Evolutionary conservation across 2,329 filamentous ascomycete species (phyloP).

Genomic region (Coniochaeta hoffmannii): DNA sequence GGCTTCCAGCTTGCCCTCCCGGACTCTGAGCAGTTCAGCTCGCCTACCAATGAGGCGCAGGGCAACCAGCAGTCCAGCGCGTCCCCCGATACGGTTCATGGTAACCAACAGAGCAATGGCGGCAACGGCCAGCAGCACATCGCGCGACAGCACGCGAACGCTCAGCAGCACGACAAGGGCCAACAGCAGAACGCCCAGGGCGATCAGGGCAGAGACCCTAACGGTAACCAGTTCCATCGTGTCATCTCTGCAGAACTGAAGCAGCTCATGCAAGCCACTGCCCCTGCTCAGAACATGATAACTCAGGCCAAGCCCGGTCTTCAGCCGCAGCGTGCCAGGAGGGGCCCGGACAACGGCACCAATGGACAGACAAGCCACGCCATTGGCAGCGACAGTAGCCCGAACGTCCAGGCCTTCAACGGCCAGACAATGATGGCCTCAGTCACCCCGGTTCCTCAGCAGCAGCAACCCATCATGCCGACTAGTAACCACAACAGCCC

Average conservation of each 20-base stretch:
- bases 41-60: neutral
- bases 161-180: neutral
- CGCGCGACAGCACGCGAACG: neutral
- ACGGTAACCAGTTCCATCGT: neutral
- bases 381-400: no score
- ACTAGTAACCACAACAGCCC: neutral
- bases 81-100: no score
- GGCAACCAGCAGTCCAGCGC: neutral
- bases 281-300: no score
- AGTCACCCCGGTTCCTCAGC: neutral
- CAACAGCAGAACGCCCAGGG: neutral
- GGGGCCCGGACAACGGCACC: neutral
- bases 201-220: neutral
- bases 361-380: neutral
- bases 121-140: neutral
- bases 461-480: neutral
- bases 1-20: neutral
- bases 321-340: neutral
- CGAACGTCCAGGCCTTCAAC: neutral
- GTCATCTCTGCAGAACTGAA: no score
- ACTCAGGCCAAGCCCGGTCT: no score
- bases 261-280: no score
- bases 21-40: neutral
- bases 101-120: neutral
- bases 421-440: neutral